Percentiles rank a stretch among this genome's conserved stretches.
phyloP scores from a whole-genome alignment of 2,329 filamentous ascomycete species.

The Thermomyces lanuginosus region DNA sequence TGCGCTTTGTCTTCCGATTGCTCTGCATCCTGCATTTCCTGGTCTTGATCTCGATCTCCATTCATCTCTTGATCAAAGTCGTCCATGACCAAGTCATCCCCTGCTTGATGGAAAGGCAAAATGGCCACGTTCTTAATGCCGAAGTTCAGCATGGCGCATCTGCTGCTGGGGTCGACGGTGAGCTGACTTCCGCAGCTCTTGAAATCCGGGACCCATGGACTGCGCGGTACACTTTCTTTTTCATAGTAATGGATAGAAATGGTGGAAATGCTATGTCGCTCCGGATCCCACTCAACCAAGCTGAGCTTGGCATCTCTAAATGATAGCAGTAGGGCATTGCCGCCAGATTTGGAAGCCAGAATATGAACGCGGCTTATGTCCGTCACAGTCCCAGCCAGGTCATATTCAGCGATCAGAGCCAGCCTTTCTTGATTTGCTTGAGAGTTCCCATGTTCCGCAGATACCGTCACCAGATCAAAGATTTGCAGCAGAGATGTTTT shows the following conservation, averaged over 20 bases:
- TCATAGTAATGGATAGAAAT: conserved; percentile 97
- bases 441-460: conserved; percentile 40
- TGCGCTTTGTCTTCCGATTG: conserved; percentile 21
- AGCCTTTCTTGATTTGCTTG: conserved; percentile 57
- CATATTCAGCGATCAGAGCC: conserved; percentile 68
- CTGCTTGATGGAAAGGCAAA: conserved; percentile 71
- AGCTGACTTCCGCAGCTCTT: conserved; percentile 65
- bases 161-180: conserved; percentile 74
- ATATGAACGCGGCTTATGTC: conserved; percentile 65
- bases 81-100: conserved; percentile 80
- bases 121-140: conserved; percentile 79
- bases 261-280: conserved; percentile 61
- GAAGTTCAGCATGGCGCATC: conserved; percentile 90
- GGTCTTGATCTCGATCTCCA: conserved; percentile 36
- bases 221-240: conserved; percentile 70
- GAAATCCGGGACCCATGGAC: conserved; percentile 64
- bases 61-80: conserved; percentile 77
- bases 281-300: conserved; percentile 83
- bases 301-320: conserved; percentile 87
- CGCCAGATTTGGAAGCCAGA: conserved; percentile 56
- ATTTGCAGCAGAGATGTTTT: conserved; percentile 88
- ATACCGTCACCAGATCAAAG: conserved; percentile 54
- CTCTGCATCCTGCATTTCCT: conserved; percentile 12
- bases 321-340: conserved; percentile 67
- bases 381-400: conserved; percentile 67